phyloP scores from a whole-genome alignment of 2,329 filamentous ascomycete genomes.

The Orbilia quercus region DNA sequence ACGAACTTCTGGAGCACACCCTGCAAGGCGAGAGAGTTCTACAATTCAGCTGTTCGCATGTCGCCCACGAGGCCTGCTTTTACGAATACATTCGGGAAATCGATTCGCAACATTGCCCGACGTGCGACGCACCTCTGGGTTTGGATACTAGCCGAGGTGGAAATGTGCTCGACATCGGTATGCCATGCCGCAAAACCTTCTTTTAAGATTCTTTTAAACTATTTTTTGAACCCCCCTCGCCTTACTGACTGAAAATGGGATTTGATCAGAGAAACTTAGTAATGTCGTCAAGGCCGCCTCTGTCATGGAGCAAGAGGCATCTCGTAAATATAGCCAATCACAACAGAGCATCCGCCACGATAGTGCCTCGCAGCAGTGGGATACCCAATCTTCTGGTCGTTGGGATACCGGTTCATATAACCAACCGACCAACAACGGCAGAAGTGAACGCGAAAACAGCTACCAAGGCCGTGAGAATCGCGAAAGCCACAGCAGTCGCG shows the following conservation, averaged over 20 bases:
- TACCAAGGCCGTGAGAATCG: slow-evolving; percentile 30
- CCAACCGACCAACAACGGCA: slow-evolving; percentile 60
- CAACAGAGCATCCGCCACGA: slow-evolving; percentile 49
- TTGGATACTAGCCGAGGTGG: slow-evolving; percentile 92
- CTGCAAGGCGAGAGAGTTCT: slow-evolving; percentile 91
- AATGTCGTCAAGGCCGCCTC: slow-evolving; percentile 88
- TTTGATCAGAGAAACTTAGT: slow-evolving; percentile 84
- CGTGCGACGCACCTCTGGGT: slow-evolving; percentile 89
- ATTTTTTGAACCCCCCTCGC: slow-evolving; percentile 17
- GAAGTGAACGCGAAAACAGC: slow-evolving; percentile 44
- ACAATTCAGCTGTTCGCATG: slow-evolving; percentile 96
- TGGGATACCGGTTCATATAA: slow-evolving; percentile 63
- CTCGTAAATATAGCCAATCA: slow-evolving; percentile 52
- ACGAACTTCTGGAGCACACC: slow-evolving; percentile 95
- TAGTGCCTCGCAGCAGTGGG: slow-evolving; percentile 41
- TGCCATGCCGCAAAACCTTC: slow-evolving; percentile 59
- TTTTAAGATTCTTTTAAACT: slow-evolving; percentile 59
- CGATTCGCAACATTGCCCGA: slow-evolving; percentile 92
- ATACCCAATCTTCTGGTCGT: slow-evolving; percentile 37
- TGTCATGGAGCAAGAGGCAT: slow-evolving; percentile 60
- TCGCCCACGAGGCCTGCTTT: slow-evolving; percentile 97
- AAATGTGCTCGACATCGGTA: slow-evolving; percentile 92
- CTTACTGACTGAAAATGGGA: slow-evolving; percentile 56
- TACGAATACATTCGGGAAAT: slow-evolving; percentile 98
- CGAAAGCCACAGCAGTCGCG: slow-evolving; percentile 46